Conservation (phyloP, 1,139 yeast genomes). For the Yamadazyma trypodendri region DNA sequence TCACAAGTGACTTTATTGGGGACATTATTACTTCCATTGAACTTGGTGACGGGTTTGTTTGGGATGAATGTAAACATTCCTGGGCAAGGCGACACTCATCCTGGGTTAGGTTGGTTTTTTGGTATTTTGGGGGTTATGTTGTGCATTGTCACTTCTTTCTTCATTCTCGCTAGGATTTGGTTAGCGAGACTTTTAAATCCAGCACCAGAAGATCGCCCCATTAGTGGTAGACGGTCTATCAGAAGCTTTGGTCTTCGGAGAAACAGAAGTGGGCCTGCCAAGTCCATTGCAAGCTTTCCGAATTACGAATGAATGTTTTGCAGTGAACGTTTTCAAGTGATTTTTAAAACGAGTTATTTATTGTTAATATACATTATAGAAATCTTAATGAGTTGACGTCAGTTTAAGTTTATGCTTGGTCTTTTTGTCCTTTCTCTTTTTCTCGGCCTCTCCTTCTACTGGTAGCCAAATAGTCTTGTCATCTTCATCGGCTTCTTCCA, state of each 20-base stretch:
- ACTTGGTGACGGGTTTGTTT: constrained; percentile 85
- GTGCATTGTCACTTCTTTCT: constrained; percentile 27
- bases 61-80: constrained; percentile 96
- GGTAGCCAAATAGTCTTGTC: constrained; percentile 43
- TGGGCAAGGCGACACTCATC: constrained; percentile 46
- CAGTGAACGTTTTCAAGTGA: too few relatives aligned
- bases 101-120: constrained; percentile 29
- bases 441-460: constrained; percentile 8
- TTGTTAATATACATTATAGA: background rate
- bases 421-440: constrained; percentile 6
- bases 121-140: constrained; percentile 41
- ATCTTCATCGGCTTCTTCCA: constrained; percentile 32
- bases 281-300: constrained; percentile 43
- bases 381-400: background rate
- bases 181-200: constrained; percentile 24
- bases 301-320: constrained; percentile 21
- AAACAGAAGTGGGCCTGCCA: constrained; percentile 29
- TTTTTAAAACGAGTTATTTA: background rate
- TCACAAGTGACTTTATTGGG: constrained; percentile 89
- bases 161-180: constrained; percentile 37
- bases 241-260: constrained; percentile 45
- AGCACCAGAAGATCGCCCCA: constrained; percentile 14
- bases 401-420: constrained; percentile 7
- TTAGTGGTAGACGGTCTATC: constrained; percentile 35
- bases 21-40: constrained; percentile 87